A percentile compares a stretch with the other conserved stretches of the same genome.
Evolutionary conservation across 257 asterid genomes (phyloP).

Genomic region (Solanum etuberosum): DNA sequence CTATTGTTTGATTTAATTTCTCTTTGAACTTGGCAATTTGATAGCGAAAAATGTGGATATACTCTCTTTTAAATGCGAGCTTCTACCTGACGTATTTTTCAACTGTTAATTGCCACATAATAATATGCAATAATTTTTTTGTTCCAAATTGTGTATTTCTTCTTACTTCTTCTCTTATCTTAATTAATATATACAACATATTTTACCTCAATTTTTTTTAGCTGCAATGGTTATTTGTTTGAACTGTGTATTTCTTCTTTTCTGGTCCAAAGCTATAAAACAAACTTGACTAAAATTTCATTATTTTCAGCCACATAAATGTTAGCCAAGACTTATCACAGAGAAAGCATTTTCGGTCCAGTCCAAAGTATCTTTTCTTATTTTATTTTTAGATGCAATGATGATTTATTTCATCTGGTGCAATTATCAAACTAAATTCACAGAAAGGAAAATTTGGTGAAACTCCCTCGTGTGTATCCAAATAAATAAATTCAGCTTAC

Average conservation of each 20-base stretch:
- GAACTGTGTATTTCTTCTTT: background rate
- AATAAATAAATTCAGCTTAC: background rate
- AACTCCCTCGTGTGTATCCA: background rate
- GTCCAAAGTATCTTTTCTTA: background rate
- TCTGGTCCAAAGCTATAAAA: background rate
- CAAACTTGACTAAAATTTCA: background rate
- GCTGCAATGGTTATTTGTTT: background rate
- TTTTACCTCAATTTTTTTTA: background rate
- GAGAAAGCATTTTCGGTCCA: background rate
- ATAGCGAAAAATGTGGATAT: background rate
- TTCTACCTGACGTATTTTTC: background rate
- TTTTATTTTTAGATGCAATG: background rate
- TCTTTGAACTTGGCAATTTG: background rate
- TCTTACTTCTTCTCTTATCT: background rate
- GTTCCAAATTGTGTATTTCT: background rate
- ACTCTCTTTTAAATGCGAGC: background rate
- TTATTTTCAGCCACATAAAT: background rate
- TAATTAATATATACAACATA: background rate
- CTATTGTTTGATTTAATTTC: background rate
- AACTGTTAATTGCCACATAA: background rate
- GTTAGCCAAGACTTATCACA: background rate
- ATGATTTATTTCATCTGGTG: background rate
- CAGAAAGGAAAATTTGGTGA: background rate
- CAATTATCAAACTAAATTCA: background rate
- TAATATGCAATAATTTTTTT: background rate